These are phyloP conservation scores for Rhizopogon vesiculosus DNA, from an alignment of 768 basidiomycete species.

Conservation along the genomic window DNA sequence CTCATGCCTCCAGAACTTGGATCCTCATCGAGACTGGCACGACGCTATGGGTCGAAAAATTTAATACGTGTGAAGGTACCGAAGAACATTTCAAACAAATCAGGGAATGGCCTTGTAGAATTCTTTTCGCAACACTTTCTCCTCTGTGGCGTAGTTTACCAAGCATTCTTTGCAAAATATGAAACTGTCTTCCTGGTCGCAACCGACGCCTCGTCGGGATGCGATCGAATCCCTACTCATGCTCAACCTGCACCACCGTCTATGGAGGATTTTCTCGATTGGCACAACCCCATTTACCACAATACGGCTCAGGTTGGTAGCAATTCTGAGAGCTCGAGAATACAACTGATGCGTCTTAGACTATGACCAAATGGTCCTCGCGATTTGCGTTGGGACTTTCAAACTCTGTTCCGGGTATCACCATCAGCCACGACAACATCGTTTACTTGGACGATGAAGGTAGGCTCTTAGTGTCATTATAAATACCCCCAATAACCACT, in stretches of 20 bases:
- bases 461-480: conserved; percentile 20
- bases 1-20: conserved; percentile 49
- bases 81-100: conserved; percentile 25
- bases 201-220: conserved; percentile 30
- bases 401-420: conserved; percentile 55
- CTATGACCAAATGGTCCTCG: conserved; percentile 62
- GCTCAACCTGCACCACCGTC: conserved; percentile 15
- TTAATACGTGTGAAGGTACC: conserved; percentile 49
- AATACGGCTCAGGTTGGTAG: conserved; percentile 49
- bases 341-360: conserved; percentile 28
- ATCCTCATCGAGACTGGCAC: conserved; percentile 50
- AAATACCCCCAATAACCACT: neutral
- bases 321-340: neutral
- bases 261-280: conserved; percentile 45
- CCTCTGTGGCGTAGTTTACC: conserved; percentile 49
- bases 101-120: conserved; percentile 26
- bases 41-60: conserved; percentile 60
- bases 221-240: neutral
- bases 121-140: conserved; percentile 50
- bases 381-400: conserved; percentile 59
- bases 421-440: conserved; percentile 34
- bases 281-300: conserved; percentile 45
- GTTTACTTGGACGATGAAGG: conserved; percentile 42
- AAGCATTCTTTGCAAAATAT: conserved; percentile 61
- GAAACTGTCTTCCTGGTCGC: conserved; percentile 48